Evolutionary conservation across 2,329 filamentous ascomycete genomes (phyloP), one percentile per base, ranked within the genome.

Genomic region (Blastomyces parvus): DNA sequence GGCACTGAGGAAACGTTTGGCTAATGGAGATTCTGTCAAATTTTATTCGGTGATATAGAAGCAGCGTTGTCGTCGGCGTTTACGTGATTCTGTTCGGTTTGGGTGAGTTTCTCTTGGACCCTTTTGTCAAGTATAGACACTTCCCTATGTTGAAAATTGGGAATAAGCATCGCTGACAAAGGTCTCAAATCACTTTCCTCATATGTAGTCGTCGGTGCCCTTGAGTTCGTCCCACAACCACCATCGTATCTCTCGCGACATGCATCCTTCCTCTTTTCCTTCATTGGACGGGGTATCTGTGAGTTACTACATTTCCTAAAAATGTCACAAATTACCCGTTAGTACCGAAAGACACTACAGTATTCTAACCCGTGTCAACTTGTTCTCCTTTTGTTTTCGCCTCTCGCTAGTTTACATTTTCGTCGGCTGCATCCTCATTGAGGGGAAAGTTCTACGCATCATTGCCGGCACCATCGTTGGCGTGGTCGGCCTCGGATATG

Each of bases 231-330:
- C 48, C 78, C 78, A 59, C 75, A 96, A 78, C 93, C 97, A 70
- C 93, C 94, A 60, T 90, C 92, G 64, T 92, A 96, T 76, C 83
- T 96, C 62, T 88, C 91, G 64, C 88, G 91, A 79, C 96, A 97
- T 81, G 93, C 91, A 62, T 96, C 91, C 13, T 99, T 99, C 82
- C 87, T 97, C 78, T 97, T 97, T 82, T 96, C 90, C 64, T 97
- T 99, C 83, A 80, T 97, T 70, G 94, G 94, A 66, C 91, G 94
- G 74, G 94, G 94, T 78, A 83, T 91, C 75, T 97, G 92, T 96
- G 86, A 79, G 91, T 86, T 19, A 38, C 11, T 19, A 38, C 17
- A 33, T 19, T n/a, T 9, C n/a, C 19, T 2, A n/a, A 46, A 46
- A n/a, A n/a, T 3, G 6, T 3, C 7, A n/a, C 2, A 8, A 46